Evolutionary conservation across 2,329 filamentous ascomycete species (phyloP).

Genomic region (Achaetomium macrosporum): DNA sequence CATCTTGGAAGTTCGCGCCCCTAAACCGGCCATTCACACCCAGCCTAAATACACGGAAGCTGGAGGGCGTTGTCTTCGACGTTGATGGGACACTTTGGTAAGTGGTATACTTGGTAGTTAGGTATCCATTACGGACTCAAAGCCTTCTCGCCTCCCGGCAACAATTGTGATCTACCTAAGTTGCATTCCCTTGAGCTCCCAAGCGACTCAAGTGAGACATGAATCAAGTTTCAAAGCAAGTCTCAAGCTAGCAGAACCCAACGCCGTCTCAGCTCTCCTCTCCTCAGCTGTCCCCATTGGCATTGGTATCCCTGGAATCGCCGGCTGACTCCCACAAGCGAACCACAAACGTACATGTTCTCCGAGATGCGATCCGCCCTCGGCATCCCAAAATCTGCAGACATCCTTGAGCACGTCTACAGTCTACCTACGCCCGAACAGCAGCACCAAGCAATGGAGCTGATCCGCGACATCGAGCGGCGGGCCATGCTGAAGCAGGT

Average conservation of each 20-base stretch:
- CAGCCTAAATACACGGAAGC: constrained; percentile 35
- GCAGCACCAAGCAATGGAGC: constrained; percentile 61
- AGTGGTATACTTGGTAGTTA: constrained; percentile 30
- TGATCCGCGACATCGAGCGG: constrained; percentile 74
- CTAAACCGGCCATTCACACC: constrained; percentile 36
- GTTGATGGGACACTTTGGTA: constrained; percentile 93
- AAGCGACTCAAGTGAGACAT: too few species aligned
- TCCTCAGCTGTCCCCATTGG: too few species aligned
- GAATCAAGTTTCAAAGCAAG: too few species aligned
- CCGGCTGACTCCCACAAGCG: constrained; percentile 41
- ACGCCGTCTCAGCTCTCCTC: too few species aligned
- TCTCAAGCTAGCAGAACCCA: too few species aligned
- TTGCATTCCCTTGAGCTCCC: too few species aligned
- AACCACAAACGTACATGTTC: constrained; percentile 97
- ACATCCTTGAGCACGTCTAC: constrained; percentile 89
- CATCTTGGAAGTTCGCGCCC: constrained; percentile 46
- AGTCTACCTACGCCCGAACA: constrained; percentile 54
- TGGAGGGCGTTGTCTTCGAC: constrained; percentile 73
- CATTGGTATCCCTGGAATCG: too few species aligned
- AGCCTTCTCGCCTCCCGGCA: too few species aligned
- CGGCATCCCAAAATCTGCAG: constrained; percentile 62
- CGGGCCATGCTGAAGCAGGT: constrained; percentile 72
- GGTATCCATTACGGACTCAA: too few species aligned
- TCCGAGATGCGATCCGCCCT: constrained; percentile 72
- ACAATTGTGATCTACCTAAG: too few species aligned